Percentiles rank a stretch among this genome's conserved stretches.
phyloP scores from a whole-genome alignment of 148 eudicot genomes.

The Rhododendron mucronatum region DNA sequence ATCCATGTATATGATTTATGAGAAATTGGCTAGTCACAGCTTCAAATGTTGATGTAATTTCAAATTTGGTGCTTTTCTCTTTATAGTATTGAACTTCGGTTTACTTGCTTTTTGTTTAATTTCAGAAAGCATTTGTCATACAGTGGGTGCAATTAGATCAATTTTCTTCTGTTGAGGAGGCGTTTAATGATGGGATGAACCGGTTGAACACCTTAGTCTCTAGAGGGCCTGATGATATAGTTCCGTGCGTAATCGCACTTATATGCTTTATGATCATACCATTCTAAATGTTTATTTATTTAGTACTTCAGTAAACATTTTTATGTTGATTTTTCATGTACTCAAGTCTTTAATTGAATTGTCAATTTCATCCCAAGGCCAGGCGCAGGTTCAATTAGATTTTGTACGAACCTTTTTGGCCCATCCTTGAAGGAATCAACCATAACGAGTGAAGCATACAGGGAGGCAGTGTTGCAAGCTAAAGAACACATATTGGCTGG shows the following conservation, averaged over 20 bases:
- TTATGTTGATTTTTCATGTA: constrained; percentile 1
- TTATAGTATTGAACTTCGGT: neutral
- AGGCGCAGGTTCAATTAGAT: constrained; percentile 69
- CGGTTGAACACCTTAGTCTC: constrained; percentile 58
- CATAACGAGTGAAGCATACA: constrained; percentile 72
- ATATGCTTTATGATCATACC: neutral
- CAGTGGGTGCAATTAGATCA: constrained; percentile 88
- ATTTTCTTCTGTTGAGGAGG: constrained; percentile 77
- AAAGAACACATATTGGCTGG: constrained; percentile 97
- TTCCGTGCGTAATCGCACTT: constrained; percentile 46
- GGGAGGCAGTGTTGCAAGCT: constrained; percentile 76
- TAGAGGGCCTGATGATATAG: constrained; percentile 61
- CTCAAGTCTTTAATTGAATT: constrained; percentile 1
- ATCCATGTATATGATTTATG: neutral
- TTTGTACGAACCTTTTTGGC: constrained; percentile 66
- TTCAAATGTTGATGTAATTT: neutral
- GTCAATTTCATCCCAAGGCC: constrained; percentile 64
- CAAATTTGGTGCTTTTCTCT: neutral
- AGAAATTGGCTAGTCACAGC: neutral
- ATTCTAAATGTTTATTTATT: constrained; percentile 9
- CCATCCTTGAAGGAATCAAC: constrained; percentile 58
- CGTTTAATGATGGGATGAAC: constrained; percentile 62
- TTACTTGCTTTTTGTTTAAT: constrained; percentile 4
- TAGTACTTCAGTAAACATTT: neutral
- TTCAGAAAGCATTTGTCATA: constrained; percentile 74